Percentiles rank a stretch among this genome's conserved stretches.
Conservation (phyloP, 805 yeast species). For the Zygoascus flipseniorum region DNA sequence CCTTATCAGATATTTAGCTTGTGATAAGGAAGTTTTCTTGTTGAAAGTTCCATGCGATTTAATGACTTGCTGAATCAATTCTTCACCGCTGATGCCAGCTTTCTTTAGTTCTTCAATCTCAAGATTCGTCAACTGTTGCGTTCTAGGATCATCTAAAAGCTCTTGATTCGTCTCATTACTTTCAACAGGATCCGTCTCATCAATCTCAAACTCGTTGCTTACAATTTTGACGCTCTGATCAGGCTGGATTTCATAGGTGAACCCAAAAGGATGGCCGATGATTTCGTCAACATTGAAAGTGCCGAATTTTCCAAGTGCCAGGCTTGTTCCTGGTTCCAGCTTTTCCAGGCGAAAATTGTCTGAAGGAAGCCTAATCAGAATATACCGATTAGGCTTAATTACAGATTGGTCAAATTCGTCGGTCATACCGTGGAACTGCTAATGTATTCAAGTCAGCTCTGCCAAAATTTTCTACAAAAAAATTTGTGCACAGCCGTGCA, state of each 20-base stretch:
- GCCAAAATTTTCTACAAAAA: not conserved
- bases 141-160: conserved; percentile 55
- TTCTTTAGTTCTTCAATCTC: conserved; percentile 80
- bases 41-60: conserved; percentile 80
- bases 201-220: conserved; percentile 28
- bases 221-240: conserved; percentile 29
- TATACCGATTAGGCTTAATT: conserved; percentile 45
- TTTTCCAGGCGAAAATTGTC: conserved; percentile 68
- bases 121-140: conserved; percentile 65
- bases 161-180: conserved; percentile 55
- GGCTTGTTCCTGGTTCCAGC: conserved; percentile 47
- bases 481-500: not conserved
- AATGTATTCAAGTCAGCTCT: not conserved
- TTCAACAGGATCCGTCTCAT: conserved; percentile 34
- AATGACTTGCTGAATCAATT: conserved; percentile 72
- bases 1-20: conserved; percentile 83
- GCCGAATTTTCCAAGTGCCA: conserved; percentile 89
- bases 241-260: conserved; percentile 74
- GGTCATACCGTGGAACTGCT: not conserved
- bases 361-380: conserved; percentile 71
- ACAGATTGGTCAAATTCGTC: conserved; percentile 9
- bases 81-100: conserved; percentile 64
- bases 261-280: conserved; percentile 78
- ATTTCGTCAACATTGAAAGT: conserved; percentile 65
- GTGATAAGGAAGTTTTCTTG: conserved; percentile 81